Evolutionary conservation across 805 yeast genomes (phyloP).

Genomic region (Phaffomyces antillensis): DNA sequence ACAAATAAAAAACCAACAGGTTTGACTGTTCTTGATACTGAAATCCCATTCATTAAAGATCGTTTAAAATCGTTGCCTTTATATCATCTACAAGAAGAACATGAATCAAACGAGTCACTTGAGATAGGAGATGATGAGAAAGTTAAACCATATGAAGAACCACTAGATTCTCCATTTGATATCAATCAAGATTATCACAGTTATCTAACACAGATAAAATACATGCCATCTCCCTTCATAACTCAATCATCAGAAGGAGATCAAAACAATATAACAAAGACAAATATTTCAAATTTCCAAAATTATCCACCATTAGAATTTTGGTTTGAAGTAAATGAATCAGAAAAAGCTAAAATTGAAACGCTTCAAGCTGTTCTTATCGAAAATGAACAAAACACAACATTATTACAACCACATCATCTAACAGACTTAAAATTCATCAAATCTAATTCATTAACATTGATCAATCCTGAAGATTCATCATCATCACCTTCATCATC

Average conservation of each 20-base stretch:
- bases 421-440: constrained; percentile 38
- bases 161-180: constrained; percentile 5
- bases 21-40: constrained; percentile 14
- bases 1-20: not conserved
- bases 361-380: constrained; percentile 36
- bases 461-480: not conserved
- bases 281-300: constrained; percentile 18
- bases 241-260: not conserved
- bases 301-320: constrained; percentile 49
- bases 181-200: constrained; percentile 21
- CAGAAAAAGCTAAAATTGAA: constrained; percentile 26
- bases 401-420: constrained; percentile 35
- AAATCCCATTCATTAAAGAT: constrained; percentile 17
- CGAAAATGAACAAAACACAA: constrained; percentile 36
- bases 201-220: constrained; percentile 37
- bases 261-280: not conserved
- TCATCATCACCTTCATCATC: no score
- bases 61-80: constrained; percentile 12
- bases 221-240: constrained; percentile 37
- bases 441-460: constrained; percentile 11
- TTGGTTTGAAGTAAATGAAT: constrained; percentile 39
- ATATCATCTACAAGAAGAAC: constrained; percentile 4
- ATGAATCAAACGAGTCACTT: not conserved
- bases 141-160: not conserved
- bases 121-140: not conserved